Conservation (phyloP, 495 filamentous ascomycete species). For the Podospora tetraspora region DNA sequence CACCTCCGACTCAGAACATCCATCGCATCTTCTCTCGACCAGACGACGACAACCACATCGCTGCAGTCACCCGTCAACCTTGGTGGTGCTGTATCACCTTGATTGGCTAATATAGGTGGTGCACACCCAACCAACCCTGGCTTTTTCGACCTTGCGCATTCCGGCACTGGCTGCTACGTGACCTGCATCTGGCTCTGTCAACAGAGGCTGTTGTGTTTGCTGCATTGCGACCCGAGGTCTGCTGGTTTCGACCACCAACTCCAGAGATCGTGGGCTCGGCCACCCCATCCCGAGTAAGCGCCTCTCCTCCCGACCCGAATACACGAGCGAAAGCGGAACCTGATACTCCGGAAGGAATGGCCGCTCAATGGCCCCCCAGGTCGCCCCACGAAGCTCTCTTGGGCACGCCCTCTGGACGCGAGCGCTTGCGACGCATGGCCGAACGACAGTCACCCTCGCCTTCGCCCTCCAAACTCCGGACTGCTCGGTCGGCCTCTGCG, state of each 20-base stretch:
- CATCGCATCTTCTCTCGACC: background rate
- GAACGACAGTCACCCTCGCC: slow-evolving; percentile 58
- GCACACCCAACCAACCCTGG: slow-evolving; percentile 3
- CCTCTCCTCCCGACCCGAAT: background rate
- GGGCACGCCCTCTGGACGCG: slow-evolving; percentile 73
- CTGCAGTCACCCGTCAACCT: slow-evolving; percentile 21
- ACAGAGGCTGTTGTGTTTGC: slow-evolving; percentile 3
- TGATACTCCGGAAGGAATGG: slow-evolving; percentile 16
- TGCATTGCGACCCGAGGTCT: background rate
- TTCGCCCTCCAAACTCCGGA: slow-evolving; percentile 48
- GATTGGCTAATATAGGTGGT: slow-evolving; percentile 27
- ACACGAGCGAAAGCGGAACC: background rate
- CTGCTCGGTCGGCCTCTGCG: slow-evolving; percentile 18
- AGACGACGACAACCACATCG: background rate
- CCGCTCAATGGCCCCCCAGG: slow-evolving; percentile 73
- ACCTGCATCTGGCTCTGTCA: background rate
- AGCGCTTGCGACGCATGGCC: slow-evolving; percentile 58
- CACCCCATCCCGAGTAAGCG: background rate
- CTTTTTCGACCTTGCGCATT: background rate
- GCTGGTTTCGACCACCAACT: background rate
- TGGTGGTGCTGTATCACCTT: slow-evolving; percentile 24
- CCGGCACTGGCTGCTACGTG: background rate
- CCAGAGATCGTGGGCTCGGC: slow-evolving; percentile 1
- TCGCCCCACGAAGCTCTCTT: slow-evolving; percentile 81
- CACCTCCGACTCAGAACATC: background rate